A percentile compares a stretch with the other conserved stretches of the same genome.
These are phyloP conservation scores for Fusarium sp. DNA, from an alignment of 2,329 filamentous ascomycete genomes.

Conservation along the genomic window DNA sequence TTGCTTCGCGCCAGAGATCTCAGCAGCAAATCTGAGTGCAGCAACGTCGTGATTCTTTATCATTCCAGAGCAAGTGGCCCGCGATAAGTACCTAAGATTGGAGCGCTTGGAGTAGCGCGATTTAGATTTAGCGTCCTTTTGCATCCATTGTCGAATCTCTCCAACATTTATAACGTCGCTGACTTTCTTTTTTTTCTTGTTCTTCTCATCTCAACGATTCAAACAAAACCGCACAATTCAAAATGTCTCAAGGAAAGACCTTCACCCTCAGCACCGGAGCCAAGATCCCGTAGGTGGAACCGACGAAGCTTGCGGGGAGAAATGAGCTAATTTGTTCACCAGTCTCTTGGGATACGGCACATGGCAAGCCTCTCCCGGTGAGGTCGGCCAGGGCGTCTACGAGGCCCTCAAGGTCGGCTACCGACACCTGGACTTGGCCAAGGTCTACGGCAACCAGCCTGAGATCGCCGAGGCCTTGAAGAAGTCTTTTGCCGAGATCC, in stretches of 20 bases:
- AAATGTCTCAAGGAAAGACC: constrained; percentile 22
- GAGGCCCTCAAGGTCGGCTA: constrained; percentile 65
- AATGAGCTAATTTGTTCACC: background rate
- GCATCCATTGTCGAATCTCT: background rate
- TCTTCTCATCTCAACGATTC: no score
- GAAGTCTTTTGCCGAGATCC: constrained; percentile 77
- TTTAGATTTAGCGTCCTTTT: background rate
- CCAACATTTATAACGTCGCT: no score
- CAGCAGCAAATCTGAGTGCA: background rate
- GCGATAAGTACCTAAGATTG: constrained; percentile 3
- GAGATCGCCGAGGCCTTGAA: constrained; percentile 62
- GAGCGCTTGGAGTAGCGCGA: constrained; percentile 15
- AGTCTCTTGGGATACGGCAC: constrained; percentile 22
- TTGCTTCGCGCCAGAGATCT: no score
- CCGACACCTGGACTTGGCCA: constrained; percentile 67
- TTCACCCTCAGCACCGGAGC: constrained; percentile 16
- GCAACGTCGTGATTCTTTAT: constrained; percentile 11
- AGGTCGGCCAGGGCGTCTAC: constrained; percentile 63
- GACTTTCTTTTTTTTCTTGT: no score
- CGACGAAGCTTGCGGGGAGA: background rate
- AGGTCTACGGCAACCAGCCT: constrained; percentile 77
- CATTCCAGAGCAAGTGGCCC: background rate
- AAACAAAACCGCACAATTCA: background rate
- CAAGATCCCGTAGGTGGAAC: constrained; percentile 13
- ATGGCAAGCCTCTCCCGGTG: constrained; percentile 24